These are phyloP conservation scores for Porphyrellus sp. DNA, from an alignment of 1,284 basidiomycete genomes.

Conservation along the genomic window DNA sequence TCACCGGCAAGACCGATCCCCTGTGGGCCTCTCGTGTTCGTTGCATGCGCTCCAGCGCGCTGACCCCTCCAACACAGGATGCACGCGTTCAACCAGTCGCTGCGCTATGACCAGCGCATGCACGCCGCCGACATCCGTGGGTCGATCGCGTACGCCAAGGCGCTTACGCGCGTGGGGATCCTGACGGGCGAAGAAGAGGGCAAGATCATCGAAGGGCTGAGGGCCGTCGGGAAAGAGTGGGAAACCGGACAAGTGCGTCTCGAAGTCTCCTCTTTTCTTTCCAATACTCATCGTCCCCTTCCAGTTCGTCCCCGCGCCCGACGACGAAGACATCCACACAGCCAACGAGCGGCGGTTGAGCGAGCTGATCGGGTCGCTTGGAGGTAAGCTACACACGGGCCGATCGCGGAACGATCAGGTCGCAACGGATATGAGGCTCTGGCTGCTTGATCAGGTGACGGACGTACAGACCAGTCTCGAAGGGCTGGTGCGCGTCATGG, in stretches of 20 bases:
- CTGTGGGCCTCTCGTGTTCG: slow-evolving; percentile 45
- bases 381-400: slow-evolving; percentile 94
- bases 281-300: neutral
- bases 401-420: slow-evolving; percentile 97
- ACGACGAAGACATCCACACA: slow-evolving; percentile 99
- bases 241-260: slow-evolving; percentile 57
- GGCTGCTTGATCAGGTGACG: slow-evolving; percentile 82
- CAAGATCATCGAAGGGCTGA: slow-evolving; percentile 78
- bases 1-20: slow-evolving; percentile 86
- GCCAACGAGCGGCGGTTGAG: slow-evolving; percentile 95
- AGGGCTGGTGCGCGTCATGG: slow-evolving; percentile 83
- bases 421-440: slow-evolving; percentile 95
- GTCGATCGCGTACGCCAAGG: slow-evolving; percentile 94
- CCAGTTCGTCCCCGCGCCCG: slow-evolving; percentile 70
- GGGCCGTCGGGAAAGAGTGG: slow-evolving; percentile 85
- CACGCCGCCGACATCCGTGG: slow-evolving; percentile 88
- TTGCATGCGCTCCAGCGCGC: neutral
- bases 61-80: slow-evolving; percentile 53
- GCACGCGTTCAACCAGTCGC: slow-evolving; percentile 94
- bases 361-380: slow-evolving; percentile 88
- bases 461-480: slow-evolving; percentile 73
- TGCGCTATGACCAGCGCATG: slow-evolving; percentile 95
- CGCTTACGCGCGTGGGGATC: slow-evolving; percentile 77
- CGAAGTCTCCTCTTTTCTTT: neutral
- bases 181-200: slow-evolving; percentile 72